Base-by-base conservation (phyloP, 83 land plant genomes). In the Diphasiastrum complanatum region DNA sequence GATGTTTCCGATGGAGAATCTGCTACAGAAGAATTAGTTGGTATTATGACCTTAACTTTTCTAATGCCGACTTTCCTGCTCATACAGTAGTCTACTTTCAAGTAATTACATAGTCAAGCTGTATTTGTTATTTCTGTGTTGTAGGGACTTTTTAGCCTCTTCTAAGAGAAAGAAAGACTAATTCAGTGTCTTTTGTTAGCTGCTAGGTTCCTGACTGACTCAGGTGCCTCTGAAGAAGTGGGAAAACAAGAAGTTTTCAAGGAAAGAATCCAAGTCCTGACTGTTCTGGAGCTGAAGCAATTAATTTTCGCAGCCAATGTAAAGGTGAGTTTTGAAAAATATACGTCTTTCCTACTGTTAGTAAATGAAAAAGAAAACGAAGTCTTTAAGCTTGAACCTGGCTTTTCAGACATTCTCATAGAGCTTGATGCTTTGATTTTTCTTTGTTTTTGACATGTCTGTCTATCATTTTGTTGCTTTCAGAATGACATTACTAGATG, bases 261-360 rank as follows among this genome's bases (percentile, higher is more conserved):
- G 45, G 83, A 75, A 46, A 61, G 77, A 54, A 32, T 86, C 51
- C 67, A 73, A 29, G 56, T 81, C 55, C 78, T 86, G n/a, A 81
- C 70, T 65, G 75, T 75, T 43, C 62, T 71, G 50, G 96, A 89
- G 50, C 71, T 89, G 29, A 66, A 76, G 22, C 80, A 83, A 43
- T 35, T 89, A 8, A 35, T 58, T 24, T 45, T 43, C 3, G 27
- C 34, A 31, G 71, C 46, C 10, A 62, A 73, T 47, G 35, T 73
- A 26, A 81, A 81, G 91, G 95, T 81, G 74, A 71, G 71, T 61
- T 63, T 56, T 28, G 53, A 27, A 25, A 52, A 52, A 60, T 32
- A 70, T 77, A 81, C 14, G 60, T 29, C 16, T 32, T 4, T 3
- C 48, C 2, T 19, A n/a, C 41, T 53, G 51, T 14, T 64, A 2